Evolutionary conservation across 768 basidiomycete genomes (phyloP).

Genomic region (Hebeloma cylindrosporum): DNA sequence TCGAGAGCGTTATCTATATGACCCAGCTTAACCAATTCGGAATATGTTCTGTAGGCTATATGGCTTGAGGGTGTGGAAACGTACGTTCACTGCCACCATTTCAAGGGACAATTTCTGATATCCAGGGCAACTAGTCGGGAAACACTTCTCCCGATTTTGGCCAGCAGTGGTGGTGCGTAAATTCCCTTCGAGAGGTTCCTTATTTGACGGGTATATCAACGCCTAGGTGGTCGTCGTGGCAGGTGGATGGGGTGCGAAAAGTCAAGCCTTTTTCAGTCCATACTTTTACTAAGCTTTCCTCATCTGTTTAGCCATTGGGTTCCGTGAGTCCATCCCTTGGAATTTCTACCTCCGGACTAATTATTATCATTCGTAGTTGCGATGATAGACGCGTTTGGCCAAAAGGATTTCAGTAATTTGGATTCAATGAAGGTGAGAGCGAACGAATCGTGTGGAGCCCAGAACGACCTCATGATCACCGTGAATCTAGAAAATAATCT

Average conservation of each 20-base stretch:
- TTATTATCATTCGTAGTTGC: conserved; percentile 22
- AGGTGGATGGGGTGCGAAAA: conserved; percentile 35
- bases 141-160: conserved; percentile 9
- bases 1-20: neutral
- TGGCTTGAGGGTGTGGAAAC: conserved; percentile 42
- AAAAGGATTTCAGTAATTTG: conserved; percentile 28
- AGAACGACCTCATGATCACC: neutral
- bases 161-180: conserved; percentile 16
- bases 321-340: conserved; percentile 9
- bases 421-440: conserved; percentile 29
- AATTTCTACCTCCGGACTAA: neutral
- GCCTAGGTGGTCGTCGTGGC: too few relatives aligned
- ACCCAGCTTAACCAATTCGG: neutral
- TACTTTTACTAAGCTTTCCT: neutral
- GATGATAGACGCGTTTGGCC: conserved; percentile 33
- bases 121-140: conserved; percentile 16
- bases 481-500: conserved; percentile 36
- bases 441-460: neutral
- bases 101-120: conserved; percentile 7
- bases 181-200: neutral
- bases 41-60: conserved; percentile 33
- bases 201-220: conserved; percentile 29
- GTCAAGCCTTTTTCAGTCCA: neutral
- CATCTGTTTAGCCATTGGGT: conserved; percentile 6
- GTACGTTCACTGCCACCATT: conserved; percentile 29